phyloP scores from a whole-genome alignment of 2,329 filamentous ascomycete genomes.

The Mariannaea elegans region DNA sequence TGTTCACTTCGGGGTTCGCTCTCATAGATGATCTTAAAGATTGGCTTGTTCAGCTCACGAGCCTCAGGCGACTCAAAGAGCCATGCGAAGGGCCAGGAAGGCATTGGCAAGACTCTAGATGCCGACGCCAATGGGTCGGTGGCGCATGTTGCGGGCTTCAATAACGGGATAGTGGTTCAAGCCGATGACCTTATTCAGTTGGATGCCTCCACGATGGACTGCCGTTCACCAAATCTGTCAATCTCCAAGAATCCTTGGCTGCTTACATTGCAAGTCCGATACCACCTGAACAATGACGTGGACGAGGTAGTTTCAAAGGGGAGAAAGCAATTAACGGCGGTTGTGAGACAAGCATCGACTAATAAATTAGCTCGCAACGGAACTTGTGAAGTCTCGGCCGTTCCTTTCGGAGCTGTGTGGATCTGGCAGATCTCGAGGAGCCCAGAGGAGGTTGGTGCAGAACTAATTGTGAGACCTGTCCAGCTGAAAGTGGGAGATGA shows the following conservation, averaged over 20 bases:
- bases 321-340: background rate
- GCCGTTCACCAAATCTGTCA: background rate
- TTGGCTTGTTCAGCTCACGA: slow-evolving; percentile 93
- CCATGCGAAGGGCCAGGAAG: slow-evolving; percentile 79
- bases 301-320: background rate
- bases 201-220: background rate
- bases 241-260: background rate
- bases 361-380: background rate
- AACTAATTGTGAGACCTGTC: slow-evolving; percentile 13
- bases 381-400: slow-evolving; percentile 9
- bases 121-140: slow-evolving; percentile 94
- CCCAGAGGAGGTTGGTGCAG: slow-evolving; percentile 1
- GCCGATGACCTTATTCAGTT: slow-evolving; percentile 95
- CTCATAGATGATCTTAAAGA: slow-evolving; percentile 99
- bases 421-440: slow-evolving; percentile 1
- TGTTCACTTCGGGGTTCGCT: no score
- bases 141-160: slow-evolving; percentile 93
- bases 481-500: slow-evolving; percentile 28
- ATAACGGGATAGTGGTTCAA: slow-evolving; percentile 98
- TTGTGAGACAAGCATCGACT: slow-evolving; percentile 13
- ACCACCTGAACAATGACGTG: slow-evolving; percentile 2
- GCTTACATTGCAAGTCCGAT: background rate
- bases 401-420: slow-evolving; percentile 17
- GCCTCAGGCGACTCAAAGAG: slow-evolving; percentile 97
- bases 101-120: slow-evolving; percentile 89